Evolutionary conservation across 495 filamentous ascomycete species (phyloP).

Genomic region (Neurospora sp.): DNA sequence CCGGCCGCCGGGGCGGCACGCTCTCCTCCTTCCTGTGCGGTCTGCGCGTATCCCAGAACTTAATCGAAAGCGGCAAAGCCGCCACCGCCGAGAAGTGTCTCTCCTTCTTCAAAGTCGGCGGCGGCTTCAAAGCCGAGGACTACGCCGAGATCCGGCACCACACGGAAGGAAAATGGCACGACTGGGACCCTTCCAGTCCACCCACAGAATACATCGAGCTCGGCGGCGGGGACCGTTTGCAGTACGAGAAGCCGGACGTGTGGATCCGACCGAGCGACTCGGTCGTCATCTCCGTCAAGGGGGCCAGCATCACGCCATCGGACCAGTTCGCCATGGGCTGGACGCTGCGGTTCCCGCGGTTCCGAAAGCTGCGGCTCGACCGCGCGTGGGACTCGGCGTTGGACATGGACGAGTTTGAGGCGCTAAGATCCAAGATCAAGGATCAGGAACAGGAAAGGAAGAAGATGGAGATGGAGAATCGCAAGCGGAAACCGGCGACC

Average conservation of each 20-base stretch:
- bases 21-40: slow-evolving; percentile 85
- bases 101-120: slow-evolving; percentile 94
- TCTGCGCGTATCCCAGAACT: slow-evolving; percentile 61
- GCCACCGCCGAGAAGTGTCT: slow-evolving; percentile 63
- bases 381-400: slow-evolving; percentile 76
- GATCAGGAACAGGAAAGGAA: slow-evolving; percentile 59
- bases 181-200: slow-evolving; percentile 73
- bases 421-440: slow-evolving; percentile 56
- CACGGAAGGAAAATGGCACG: slow-evolving; percentile 84
- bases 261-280: slow-evolving; percentile 91
- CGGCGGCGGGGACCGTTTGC: slow-evolving; percentile 57
- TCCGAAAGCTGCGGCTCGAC: slow-evolving; percentile 71
- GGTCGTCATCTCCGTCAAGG: slow-evolving; percentile 80
- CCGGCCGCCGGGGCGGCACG: slow-evolving; percentile 69
- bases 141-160: slow-evolving; percentile 71
- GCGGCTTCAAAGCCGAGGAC: slow-evolving; percentile 78
- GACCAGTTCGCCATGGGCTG: slow-evolving; percentile 67
- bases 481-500: slow-evolving; percentile 43
- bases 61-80: slow-evolving; percentile 39
- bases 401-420: slow-evolving; percentile 63
- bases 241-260: slow-evolving; percentile 75
- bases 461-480: slow-evolving; percentile 73
- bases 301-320: slow-evolving; percentile 63
- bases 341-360: slow-evolving; percentile 87
- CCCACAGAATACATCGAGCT: slow-evolving; percentile 75